Percentiles rank a stretch among this genome's conserved stretches.
phyloP scores from a whole-genome alignment of 371 early-diverging fungal genomes.

The Smittium culicis region DNA sequence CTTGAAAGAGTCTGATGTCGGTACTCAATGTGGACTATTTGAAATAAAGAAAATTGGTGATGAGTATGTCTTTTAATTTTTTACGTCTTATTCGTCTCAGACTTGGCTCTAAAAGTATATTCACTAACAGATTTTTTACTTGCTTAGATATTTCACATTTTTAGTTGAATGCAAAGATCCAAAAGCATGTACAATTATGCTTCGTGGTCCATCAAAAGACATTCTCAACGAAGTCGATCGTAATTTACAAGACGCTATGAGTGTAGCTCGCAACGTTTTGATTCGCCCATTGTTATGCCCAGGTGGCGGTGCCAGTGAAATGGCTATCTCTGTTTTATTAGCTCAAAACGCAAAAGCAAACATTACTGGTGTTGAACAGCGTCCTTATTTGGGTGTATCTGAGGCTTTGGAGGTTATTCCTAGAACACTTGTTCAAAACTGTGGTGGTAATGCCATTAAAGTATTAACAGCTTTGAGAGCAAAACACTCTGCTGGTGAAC shows the following conservation, averaged over 20 bases:
- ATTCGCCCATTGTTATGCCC: conserved; percentile 86
- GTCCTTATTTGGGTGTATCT: conserved; percentile 89
- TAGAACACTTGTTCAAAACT: conserved; percentile 94
- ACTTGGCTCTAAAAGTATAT: no score
- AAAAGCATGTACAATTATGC: conserved; percentile 96
- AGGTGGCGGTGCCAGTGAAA: conserved; percentile 99
- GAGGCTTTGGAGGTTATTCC: conserved; percentile 98
- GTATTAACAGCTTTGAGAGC: conserved; percentile 85
- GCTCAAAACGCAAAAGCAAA: conserved; percentile 72
- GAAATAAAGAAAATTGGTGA: conserved; percentile 97
- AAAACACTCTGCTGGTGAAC: conserved; percentile 80
- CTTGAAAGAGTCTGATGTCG: conserved; percentile 88
- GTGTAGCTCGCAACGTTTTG: conserved; percentile 96
- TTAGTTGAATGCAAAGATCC: conserved; percentile 91
- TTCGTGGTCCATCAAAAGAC: conserved; percentile 98
- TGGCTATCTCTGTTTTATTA: conserved; percentile 87
- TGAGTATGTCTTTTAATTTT: conserved; percentile 51
- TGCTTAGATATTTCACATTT: conserved; percentile 75
- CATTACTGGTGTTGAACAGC: conserved; percentile 84
- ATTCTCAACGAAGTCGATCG: conserved; percentile 98
- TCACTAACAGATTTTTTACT: no score
- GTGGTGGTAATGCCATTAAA: conserved; percentile 95
- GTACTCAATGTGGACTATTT: conserved; percentile 91
- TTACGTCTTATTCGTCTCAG: no score
- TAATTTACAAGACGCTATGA: conserved; percentile 99